A percentile compares a stretch with the other conserved stretches of the same genome.
Evolutionary conservation across 1,139 yeast species (phyloP).

Genomic region (Magnusiomyces tetraspermus): DNA sequence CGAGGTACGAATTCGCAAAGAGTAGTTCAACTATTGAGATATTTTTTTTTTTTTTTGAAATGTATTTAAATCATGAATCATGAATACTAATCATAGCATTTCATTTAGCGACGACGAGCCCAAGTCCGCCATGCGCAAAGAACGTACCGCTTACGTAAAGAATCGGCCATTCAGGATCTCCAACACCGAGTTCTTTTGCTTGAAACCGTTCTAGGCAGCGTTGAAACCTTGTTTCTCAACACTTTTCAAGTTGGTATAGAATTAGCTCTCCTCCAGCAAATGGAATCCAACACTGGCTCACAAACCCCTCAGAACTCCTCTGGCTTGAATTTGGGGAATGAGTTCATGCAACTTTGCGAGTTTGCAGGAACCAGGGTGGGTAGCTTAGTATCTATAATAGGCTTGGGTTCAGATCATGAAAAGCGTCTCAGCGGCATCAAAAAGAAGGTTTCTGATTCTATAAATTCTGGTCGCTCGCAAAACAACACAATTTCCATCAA

Average conservation of each 20-base stretch:
- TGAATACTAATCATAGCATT: background rate
- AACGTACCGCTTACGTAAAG: constrained; percentile 15
- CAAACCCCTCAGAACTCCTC: no score
- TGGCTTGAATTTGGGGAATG: no score
- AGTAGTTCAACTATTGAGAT: no score
- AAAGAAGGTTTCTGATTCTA: no score
- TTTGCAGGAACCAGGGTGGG: no score
- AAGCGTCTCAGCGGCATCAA: background rate
- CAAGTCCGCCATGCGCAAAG: constrained; percentile 16
- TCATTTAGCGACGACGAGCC: constrained; percentile 13
- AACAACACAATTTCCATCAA: no score
- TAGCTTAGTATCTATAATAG: no score
- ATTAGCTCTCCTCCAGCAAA: constrained; percentile 6
- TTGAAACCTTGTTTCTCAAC: constrained; percentile 11
- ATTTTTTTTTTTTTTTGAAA: background rate
- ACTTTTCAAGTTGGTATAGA: constrained; percentile 15
- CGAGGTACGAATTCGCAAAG: constrained; percentile 8
- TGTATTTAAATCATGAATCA: background rate
- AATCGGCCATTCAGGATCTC: constrained; percentile 12
- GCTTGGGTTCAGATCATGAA: no score
- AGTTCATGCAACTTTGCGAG: no score
- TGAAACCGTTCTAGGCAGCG: constrained; percentile 5
- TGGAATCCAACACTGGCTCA: no score
- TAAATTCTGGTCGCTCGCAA: no score
- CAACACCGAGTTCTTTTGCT: constrained; percentile 9